phyloP scores from a whole-genome alignment of 345 rosid species.

The Brassica cretica region DNA sequence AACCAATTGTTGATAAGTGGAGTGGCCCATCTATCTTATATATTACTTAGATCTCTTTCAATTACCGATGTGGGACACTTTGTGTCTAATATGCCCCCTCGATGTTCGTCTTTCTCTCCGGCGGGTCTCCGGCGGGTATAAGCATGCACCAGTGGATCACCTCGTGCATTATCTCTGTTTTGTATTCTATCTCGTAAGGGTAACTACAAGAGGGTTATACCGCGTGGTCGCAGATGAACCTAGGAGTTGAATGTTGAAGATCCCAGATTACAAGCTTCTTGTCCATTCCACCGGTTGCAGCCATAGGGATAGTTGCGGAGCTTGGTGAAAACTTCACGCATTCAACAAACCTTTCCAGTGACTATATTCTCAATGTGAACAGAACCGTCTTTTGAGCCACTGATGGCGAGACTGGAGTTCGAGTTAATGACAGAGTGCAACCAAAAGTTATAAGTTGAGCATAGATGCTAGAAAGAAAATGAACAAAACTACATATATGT shows the following conservation, averaged over 20 bases:
- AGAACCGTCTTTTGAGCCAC: conserved; percentile 81
- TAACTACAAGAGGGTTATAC: conserved; percentile 29
- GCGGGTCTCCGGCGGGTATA: too few species aligned
- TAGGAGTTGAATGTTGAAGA: conserved; percentile 67
- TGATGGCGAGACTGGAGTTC: conserved; percentile 73
- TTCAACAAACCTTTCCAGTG: conserved; percentile 83
- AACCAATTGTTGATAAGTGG: too few species aligned
- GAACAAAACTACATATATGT: too few species aligned
- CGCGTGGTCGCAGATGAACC: conserved; percentile 74
- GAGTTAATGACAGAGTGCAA: conserved; percentile 50
- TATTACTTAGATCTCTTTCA: too few species aligned
- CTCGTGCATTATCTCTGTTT: background rate
- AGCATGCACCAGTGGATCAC: too few species aligned
- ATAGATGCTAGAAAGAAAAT: too few species aligned
- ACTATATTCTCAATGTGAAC: conserved; percentile 76
- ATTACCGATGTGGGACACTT: too few species aligned
- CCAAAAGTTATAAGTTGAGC: too few species aligned
- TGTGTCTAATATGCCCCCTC: too few species aligned
- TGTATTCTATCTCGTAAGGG: conserved; percentile 6
- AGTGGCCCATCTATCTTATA: too few species aligned
- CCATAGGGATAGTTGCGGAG: conserved; percentile 51
- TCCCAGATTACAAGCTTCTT: conserved; percentile 84
- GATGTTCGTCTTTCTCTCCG: too few species aligned
- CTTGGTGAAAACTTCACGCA: conserved; percentile 69
- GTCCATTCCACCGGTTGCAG: conserved; percentile 89